These are phyloP conservation scores for Rhizophagus prolifer DNA, from an alignment of 192 early-diverging fungal species.

Conservation along the genomic window DNA sequence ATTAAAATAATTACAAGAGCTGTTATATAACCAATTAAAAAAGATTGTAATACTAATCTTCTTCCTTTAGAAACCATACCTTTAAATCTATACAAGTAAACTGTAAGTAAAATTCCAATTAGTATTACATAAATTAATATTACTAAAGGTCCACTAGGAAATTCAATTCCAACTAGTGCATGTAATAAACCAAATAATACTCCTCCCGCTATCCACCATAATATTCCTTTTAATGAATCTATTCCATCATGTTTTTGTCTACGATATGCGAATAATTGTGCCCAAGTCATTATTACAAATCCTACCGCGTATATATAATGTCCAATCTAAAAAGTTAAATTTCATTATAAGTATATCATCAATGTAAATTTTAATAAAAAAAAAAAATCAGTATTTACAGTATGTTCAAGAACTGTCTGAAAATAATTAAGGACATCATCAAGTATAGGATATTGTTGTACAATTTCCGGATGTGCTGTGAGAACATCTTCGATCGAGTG, in stretches of 20 bases:
- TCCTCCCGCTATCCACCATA: slow-evolving; percentile 33
- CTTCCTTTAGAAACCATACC: slow-evolving; percentile 40
- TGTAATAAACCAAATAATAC: slow-evolving; percentile 37
- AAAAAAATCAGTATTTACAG: neutral
- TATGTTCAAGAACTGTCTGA: neutral
- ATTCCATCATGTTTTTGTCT: slow-evolving; percentile 28
- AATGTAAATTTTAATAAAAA: neutral
- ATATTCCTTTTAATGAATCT: neutral
- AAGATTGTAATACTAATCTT: slow-evolving; percentile 45
- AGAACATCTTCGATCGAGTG: slow-evolving; percentile 41
- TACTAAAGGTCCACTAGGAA: slow-evolving; percentile 38
- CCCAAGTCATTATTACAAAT: neutral
- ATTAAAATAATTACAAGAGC: slow-evolving; percentile 39
- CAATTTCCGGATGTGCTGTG: slow-evolving; percentile 34
- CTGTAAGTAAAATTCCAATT: slow-evolving; percentile 27
- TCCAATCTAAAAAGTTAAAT: neutral
- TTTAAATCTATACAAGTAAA: slow-evolving; percentile 17
- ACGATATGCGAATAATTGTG: slow-evolving; percentile 18
- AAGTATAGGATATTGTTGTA: slow-evolving; percentile 36
- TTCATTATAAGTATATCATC: neutral
- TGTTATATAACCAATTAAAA: slow-evolving; percentile 35
- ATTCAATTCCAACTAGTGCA: slow-evolving; percentile 42
- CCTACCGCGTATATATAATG: neutral
- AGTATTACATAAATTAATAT: slow-evolving; percentile 40
- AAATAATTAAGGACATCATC: neutral